phyloP scores from a whole-genome alignment of 306 rosid species.

The Parietaria judaica region DNA sequence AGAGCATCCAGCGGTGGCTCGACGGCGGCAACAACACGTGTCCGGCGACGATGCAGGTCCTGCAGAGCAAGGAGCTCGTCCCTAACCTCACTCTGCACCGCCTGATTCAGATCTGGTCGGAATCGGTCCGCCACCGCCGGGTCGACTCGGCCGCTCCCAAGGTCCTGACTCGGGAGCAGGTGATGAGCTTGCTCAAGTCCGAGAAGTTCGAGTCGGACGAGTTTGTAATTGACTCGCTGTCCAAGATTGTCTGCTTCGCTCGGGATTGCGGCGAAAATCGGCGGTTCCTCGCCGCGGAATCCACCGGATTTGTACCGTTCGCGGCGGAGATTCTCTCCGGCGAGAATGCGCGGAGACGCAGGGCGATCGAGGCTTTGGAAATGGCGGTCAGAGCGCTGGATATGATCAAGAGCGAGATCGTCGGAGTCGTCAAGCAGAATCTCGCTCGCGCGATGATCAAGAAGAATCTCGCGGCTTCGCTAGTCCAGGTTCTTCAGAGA shows the following conservation, averaged over 20 bases:
- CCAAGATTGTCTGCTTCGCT: constrained; percentile 39
- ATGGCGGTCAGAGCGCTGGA: constrained; percentile 38
- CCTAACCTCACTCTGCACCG: constrained; percentile 81
- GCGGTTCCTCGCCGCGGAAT: constrained; percentile 34
- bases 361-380: constrained; percentile 29
- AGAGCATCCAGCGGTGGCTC: constrained; percentile 93
- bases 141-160: constrained; percentile 31
- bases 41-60: constrained; percentile 95
- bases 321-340: constrained; percentile 48
- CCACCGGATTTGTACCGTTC: constrained; percentile 34
- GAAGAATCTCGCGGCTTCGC: constrained; percentile 19
- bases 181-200: constrained; percentile 19
- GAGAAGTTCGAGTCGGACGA: background rate
- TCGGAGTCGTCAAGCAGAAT: constrained; percentile 21
- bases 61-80: constrained; percentile 58
- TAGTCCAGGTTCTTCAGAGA: constrained; percentile 41
- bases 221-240: constrained; percentile 23
- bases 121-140: constrained; percentile 35
- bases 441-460: constrained; percentile 30
- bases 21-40: constrained; percentile 94
- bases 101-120: constrained; percentile 90
- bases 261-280: constrained; percentile 52
- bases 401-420: constrained; percentile 31
- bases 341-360: constrained; percentile 29
- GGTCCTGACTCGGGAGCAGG: constrained; percentile 28